These are phyloP conservation scores for Lanmaoa rubissima DNA, from an alignment of 768 basidiomycete species.

Conservation along the genomic window DNA sequence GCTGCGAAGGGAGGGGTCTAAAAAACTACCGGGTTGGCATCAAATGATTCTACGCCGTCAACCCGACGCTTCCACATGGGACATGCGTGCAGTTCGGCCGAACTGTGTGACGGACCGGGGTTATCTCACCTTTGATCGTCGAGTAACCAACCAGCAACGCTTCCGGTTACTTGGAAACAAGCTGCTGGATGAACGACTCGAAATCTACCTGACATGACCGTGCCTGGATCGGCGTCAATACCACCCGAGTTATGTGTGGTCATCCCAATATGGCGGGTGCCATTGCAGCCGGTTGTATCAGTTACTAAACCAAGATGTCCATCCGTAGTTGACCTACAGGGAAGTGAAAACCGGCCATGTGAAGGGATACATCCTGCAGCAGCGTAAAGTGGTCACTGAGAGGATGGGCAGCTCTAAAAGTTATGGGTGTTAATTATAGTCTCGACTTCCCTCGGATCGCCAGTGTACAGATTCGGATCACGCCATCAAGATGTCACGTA, in stretches of 20 bases:
- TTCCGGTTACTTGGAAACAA: slow-evolving; percentile 13
- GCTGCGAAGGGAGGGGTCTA: background rate
- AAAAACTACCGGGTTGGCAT: background rate
- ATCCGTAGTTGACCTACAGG: background rate
- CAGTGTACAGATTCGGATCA: background rate
- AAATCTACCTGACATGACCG: background rate
- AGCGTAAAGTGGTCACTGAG: background rate
- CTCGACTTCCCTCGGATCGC: background rate
- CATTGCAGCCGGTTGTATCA: background rate
- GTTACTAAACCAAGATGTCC: no score
- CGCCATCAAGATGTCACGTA: background rate
- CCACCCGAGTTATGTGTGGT: background rate
- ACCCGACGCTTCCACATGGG: background rate
- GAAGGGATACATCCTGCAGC: background rate
- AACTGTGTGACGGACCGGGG: background rate
- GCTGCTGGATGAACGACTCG: background rate
- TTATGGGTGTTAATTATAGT: slow-evolving; percentile 1
- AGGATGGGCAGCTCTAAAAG: no score
- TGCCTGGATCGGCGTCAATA: background rate
- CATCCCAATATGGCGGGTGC: background rate
- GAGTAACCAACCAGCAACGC: background rate
- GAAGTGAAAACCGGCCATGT: background rate
- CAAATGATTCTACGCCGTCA: background rate
- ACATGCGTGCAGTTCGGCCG: slow-evolving; percentile 6
- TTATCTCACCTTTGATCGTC: slow-evolving; percentile 5